These are phyloP conservation scores for Elsinoe arachidis DNA, from an alignment of 2,329 filamentous ascomycete species.

Conservation along the genomic window DNA sequence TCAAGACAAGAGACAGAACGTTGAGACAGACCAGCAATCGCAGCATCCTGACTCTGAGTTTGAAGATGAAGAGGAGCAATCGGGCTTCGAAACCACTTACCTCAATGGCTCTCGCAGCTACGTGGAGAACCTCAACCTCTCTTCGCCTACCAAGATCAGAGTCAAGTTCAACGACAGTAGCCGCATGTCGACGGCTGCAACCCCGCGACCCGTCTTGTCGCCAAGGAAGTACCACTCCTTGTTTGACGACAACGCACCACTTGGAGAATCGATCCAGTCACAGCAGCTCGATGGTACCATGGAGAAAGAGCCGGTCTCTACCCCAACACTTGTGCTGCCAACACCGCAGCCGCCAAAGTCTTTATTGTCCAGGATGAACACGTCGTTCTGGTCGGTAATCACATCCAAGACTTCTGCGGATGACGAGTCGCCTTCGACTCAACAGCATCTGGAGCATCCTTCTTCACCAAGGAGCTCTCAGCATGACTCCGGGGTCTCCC, in stretches of 20 bases:
- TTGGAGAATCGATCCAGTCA: constrained; percentile 14
- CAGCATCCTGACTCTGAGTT: not conserved
- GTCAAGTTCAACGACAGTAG: constrained; percentile 30
- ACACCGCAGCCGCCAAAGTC: not conserved
- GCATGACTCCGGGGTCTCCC: not conserved
- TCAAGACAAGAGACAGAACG: constrained; percentile 6
- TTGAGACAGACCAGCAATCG: not conserved
- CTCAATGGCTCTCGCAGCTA: constrained; percentile 21
- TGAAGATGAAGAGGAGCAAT: not conserved
- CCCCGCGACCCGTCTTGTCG: constrained; percentile 6
- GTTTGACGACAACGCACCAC: constrained; percentile 20
- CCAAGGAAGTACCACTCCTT: constrained; percentile 21
- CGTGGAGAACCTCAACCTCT: constrained; percentile 28
- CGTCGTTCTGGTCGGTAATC: constrained; percentile 25
- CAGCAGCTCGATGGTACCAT: not conserved
- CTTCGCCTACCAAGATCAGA: constrained; percentile 27
- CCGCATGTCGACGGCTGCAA: constrained; percentile 15
- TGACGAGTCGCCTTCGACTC: not conserved
- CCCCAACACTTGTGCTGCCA: not conserved
- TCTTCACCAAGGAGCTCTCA: not conserved
- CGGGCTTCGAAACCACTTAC: constrained; percentile 7
- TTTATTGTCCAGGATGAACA: constrained; percentile 21
- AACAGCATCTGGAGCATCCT: not conserved
- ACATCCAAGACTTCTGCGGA: not conserved
- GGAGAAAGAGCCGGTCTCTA: not conserved